Percentiles rank a stretch among this genome's conserved stretches.
phyloP scores from a whole-genome alignment of 768 basidiomycete species.

The Phylloporus arenicola region DNA sequence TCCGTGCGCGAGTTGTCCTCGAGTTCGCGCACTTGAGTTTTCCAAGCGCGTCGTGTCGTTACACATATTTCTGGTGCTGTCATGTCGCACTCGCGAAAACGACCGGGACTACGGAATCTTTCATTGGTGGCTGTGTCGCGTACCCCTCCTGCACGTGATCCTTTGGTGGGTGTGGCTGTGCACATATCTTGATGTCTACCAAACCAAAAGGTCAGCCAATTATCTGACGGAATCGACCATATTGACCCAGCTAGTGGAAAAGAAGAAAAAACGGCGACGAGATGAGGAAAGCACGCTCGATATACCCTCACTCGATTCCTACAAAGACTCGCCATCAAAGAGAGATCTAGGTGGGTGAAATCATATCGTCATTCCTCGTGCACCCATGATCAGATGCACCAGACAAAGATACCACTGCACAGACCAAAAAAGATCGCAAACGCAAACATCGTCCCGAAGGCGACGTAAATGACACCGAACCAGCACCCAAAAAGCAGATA shows the following conservation, averaged over 20 bases:
- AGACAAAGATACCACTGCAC: constrained; percentile 4
- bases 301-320: neutral
- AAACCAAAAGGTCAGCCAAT: constrained; percentile 18
- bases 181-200: neutral
- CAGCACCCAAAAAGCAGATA: constrained; percentile 23
- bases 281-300: neutral
- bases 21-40: constrained; percentile 15
- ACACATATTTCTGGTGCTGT: constrained; percentile 20
- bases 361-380: neutral
- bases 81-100: constrained; percentile 7
- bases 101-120: neutral
- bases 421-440: constrained; percentile 21
- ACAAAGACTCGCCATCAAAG: too few species aligned
- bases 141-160: constrained; percentile 11
- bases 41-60: constrained; percentile 29
- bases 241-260: constrained; percentile 17
- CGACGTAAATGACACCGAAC: constrained; percentile 1
- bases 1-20: neutral
- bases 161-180: too few species aligned
- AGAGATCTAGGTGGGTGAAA: neutral
- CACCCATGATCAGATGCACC: neutral
- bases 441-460: constrained; percentile 16
- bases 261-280: constrained; percentile 33
- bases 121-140: constrained; percentile 21
- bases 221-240: neutral